phyloP scores from a whole-genome alignment of 2,329 filamentous ascomycete species.

The Lachnellula hyalina region DNA sequence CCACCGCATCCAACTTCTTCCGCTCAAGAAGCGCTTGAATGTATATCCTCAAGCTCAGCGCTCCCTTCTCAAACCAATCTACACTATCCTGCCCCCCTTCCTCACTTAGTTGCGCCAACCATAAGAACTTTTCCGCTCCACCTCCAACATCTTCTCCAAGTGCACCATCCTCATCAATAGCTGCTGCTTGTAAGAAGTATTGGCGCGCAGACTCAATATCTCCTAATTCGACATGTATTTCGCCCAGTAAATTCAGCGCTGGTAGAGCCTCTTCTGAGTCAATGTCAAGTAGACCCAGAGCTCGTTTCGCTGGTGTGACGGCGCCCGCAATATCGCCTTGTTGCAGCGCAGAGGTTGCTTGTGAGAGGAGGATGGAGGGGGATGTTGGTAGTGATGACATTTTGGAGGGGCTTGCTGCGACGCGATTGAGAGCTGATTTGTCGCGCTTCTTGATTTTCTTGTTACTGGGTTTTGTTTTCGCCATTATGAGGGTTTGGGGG shows the following conservation, averaged over 20 bases:
- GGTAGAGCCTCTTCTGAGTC: conserved; percentile 27
- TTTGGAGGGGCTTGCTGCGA: conserved; percentile 22
- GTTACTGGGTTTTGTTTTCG: conserved; percentile 31
- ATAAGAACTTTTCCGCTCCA: conserved; percentile 89
- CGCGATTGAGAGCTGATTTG: conserved; percentile 26
- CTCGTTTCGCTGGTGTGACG: conserved; percentile 25
- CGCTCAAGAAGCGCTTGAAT: conserved; percentile 58
- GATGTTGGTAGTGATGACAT: conserved; percentile 20
- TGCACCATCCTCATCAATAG: conserved; percentile 70
- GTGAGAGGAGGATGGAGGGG: conserved; percentile 21
- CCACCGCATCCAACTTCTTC: conserved; percentile 39
- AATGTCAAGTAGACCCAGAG: conserved; percentile 21
- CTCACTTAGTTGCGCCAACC: conserved; percentile 83
- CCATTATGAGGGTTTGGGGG: conserved; percentile 22
- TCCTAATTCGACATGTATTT: conserved; percentile 41
- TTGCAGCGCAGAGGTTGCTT: conserved; percentile 28
- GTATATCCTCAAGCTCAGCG: conserved; percentile 64
- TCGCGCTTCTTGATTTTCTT: conserved; percentile 28
- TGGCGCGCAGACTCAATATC: conserved; percentile 69
- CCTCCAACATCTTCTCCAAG: conserved; percentile 68
- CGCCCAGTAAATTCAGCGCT: conserved; percentile 30
- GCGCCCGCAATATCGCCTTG: conserved; percentile 30
- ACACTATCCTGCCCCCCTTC: conserved; percentile 63
- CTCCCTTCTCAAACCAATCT: conserved; percentile 64
- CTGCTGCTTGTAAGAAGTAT: conserved; percentile 68